Conservation (phyloP, 106 monocot genomes). For the Iris macrosiphon region DNA sequence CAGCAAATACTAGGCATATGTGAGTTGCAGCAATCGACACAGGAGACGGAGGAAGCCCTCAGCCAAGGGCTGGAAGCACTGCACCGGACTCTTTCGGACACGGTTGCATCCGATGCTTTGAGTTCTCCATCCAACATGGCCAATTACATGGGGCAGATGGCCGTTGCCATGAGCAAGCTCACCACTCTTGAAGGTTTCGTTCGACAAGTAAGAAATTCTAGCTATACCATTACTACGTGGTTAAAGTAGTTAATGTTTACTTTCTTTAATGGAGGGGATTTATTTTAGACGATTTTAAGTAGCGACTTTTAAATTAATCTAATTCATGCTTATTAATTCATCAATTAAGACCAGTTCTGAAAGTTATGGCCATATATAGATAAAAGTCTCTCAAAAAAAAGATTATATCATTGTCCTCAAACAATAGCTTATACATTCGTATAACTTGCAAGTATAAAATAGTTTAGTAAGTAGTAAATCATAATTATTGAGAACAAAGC, state of each 20-base stretch:
- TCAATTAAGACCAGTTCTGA: too few species aligned
- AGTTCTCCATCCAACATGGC: conserved; percentile 72
- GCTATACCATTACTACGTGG: neutral
- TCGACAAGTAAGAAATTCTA: conserved; percentile 63
- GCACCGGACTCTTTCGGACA: conserved; percentile 64
- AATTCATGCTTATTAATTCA: too few species aligned
- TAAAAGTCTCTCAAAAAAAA: too few species aligned
- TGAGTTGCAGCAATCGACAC: conserved; percentile 65
- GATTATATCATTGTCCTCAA: too few species aligned
- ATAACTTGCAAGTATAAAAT: too few species aligned
- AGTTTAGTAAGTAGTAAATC: too few species aligned
- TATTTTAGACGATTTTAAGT: too few species aligned
- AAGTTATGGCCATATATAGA: too few species aligned
- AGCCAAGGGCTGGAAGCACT: conserved; percentile 86
- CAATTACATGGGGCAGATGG: conserved; percentile 94
- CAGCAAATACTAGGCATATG: conserved; percentile 82
- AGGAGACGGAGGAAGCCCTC: conserved; percentile 84
- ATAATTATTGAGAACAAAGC: too few species aligned
- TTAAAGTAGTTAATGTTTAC: neutral
- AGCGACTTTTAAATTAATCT: too few species aligned
- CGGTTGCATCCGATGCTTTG: conserved; percentile 57
- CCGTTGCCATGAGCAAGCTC: conserved; percentile 83
- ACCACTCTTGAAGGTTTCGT: conserved; percentile 71
- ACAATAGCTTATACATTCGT: too few species aligned
- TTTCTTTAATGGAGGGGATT: neutral